phyloP scores from a whole-genome alignment of 305 asterid genomes.

The Fraxinus baroniana region DNA sequence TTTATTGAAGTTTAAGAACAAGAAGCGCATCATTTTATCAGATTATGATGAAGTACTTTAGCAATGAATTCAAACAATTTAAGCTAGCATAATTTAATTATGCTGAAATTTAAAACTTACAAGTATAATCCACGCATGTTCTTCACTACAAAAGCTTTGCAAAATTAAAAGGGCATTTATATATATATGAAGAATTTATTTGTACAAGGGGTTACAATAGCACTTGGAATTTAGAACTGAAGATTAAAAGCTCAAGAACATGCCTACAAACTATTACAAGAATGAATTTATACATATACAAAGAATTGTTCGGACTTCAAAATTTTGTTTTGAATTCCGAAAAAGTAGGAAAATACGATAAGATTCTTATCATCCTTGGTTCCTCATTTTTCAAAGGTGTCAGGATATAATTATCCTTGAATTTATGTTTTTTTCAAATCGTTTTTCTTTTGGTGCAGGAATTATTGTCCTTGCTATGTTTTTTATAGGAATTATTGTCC shows the following conservation, averaged over 20 bases:
- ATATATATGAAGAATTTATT: neutral
- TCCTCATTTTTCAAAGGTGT: too few species aligned
- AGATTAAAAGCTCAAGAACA: neutral
- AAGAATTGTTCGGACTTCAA: neutral
- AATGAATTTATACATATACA: neutral
- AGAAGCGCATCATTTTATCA: neutral
- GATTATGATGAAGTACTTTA: neutral
- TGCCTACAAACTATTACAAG: neutral
- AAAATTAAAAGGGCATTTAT: too few species aligned
- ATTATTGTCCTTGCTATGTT: too few species aligned
- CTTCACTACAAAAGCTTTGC: neutral
- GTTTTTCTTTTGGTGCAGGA: too few species aligned
- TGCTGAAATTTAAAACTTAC: neutral
- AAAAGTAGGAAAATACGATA: too few species aligned
- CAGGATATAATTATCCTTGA: too few species aligned
- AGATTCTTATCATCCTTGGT: too few species aligned
- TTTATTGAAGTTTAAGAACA: neutral
- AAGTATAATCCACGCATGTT: neutral
- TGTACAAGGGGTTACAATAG: neutral
- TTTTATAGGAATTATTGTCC: too few species aligned
- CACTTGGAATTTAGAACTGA: too few species aligned
- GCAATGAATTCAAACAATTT: neutral
- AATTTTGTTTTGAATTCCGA: too few species aligned
- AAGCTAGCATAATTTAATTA: neutral
- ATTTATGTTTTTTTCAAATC: too few species aligned